Evolutionary conservation across 345 rosid genomes (phyloP).

Genomic region (Erucastrum elatum): DNA sequence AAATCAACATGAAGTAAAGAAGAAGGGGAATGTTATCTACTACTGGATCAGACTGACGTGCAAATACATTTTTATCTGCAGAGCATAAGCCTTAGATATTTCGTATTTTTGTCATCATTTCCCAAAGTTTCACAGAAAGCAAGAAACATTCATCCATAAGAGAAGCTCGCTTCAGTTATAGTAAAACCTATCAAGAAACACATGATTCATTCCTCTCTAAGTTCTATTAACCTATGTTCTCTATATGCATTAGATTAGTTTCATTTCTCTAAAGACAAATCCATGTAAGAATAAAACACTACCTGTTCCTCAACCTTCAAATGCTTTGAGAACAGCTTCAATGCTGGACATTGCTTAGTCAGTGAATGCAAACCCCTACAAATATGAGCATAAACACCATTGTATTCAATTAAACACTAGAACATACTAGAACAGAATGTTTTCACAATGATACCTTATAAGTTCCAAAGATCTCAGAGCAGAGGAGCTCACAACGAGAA

Average conservation of each 20-base stretch:
- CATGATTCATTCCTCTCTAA: not conserved
- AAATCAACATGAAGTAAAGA: not conserved
- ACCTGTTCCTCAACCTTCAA: conserved; percentile 95
- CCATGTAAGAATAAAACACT: conserved; percentile 18
- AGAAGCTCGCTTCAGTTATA: not conserved
- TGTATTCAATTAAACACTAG: not conserved
- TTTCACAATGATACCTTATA: conserved; percentile 46
- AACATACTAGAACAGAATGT: not conserved
- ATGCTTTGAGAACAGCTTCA: conserved; percentile 83
- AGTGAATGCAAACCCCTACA: conserved; percentile 64
- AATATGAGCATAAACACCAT: not conserved
- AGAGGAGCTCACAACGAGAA: conserved; percentile 64
- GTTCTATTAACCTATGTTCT: not conserved
- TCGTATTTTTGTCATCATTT: conserved; percentile 38
- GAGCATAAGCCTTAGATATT: conserved; percentile 31
- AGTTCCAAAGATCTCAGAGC: conserved; percentile 76
- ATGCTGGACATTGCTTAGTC: conserved; percentile 70
- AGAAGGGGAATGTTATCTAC: too few species aligned
- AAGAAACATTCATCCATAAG: not conserved
- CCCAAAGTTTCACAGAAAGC: conserved; percentile 22
- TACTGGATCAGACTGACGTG: conserved; percentile 56
- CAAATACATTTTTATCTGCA: conserved; percentile 48
- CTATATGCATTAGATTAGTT: not conserved
- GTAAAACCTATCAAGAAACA: not conserved
- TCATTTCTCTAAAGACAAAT: not conserved